These are phyloP conservation scores for Cyclanthera cordifolia DNA, from an alignment of 306 rosid genomes.

Conservation along the genomic window DNA sequence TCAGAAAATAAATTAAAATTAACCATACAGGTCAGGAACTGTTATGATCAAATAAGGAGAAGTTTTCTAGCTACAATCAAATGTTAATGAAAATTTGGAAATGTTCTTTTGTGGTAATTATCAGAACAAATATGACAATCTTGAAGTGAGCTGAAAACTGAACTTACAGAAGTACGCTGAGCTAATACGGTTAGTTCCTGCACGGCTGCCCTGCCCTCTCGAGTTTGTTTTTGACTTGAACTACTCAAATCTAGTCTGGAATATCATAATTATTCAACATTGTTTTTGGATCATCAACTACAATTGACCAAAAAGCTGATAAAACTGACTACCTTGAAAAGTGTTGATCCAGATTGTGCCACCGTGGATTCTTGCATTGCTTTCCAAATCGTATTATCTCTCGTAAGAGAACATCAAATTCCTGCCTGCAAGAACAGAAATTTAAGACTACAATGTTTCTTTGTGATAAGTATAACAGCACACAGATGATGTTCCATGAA, in stretches of 20 bases:
- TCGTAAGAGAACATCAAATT: conserved; percentile 43
- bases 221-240: conserved; percentile 28
- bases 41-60: neutral
- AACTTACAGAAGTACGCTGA: conserved; percentile 69
- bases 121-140: neutral
- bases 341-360: conserved; percentile 71
- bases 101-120: neutral
- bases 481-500: neutral
- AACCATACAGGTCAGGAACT: neutral
- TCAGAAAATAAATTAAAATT: neutral
- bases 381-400: conserved; percentile 88
- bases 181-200: conserved; percentile 55
- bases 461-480: neutral
- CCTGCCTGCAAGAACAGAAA: conserved; percentile 50
- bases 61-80: neutral
- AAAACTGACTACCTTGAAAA: conserved; percentile 43
- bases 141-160: conserved; percentile 6
- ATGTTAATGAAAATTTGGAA: neutral
- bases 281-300: conserved; percentile 16
- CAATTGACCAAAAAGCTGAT: conserved; percentile 8
- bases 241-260: conserved; percentile 60
- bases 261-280: conserved; percentile 16
- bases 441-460: conserved; percentile 6
- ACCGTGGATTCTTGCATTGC: conserved; percentile 77
- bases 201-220: conserved; percentile 54